A percentile compares a stretch with the other conserved stretches of the same genome.
These are phyloP conservation scores for Candida neerlandica DNA, from an alignment of 1,139 yeast species.

Conservation along the genomic window DNA sequence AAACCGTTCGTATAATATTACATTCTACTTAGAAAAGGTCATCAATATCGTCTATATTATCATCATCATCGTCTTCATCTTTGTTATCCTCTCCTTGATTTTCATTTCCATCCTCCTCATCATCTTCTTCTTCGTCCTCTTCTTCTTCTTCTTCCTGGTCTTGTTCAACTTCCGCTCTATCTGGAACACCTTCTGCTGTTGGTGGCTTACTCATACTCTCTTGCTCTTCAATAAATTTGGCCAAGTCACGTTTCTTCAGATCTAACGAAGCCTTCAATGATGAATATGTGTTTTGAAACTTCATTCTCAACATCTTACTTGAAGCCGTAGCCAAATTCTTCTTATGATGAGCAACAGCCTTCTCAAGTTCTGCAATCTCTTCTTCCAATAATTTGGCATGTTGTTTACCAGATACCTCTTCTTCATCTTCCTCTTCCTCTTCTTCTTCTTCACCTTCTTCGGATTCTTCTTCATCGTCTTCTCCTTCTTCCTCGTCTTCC, in stretches of 20 bases:
- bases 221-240: conserved; percentile 35
- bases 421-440: conserved; percentile 32
- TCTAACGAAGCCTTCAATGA: conserved; percentile 84
- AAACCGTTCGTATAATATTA: too few species aligned
- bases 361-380: conserved; percentile 81
- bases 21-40: conserved; percentile 27
- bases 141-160: not conserved
- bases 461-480: conserved; percentile 33
- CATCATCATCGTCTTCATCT: conserved; percentile 38
- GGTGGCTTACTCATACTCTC: conserved; percentile 11
- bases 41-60: conserved; percentile 45
- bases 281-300: conserved; percentile 80
- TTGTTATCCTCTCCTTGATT: conserved; percentile 26
- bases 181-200: not conserved
- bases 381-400: conserved; percentile 80
- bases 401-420: conserved; percentile 47
- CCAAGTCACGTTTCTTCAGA: conserved; percentile 72
- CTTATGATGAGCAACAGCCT: conserved; percentile 76
- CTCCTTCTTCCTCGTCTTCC: conserved; percentile 31
- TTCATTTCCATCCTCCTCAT: conserved; percentile 33
- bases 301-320: conserved; percentile 84
- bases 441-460: conserved; percentile 31
- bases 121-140: conserved; percentile 26
- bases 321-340: conserved; percentile 76
- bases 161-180: conserved; percentile 18